Evolutionary conservation across 768 basidiomycete genomes (phyloP).

Genomic region (Mycena vulgaris): DNA sequence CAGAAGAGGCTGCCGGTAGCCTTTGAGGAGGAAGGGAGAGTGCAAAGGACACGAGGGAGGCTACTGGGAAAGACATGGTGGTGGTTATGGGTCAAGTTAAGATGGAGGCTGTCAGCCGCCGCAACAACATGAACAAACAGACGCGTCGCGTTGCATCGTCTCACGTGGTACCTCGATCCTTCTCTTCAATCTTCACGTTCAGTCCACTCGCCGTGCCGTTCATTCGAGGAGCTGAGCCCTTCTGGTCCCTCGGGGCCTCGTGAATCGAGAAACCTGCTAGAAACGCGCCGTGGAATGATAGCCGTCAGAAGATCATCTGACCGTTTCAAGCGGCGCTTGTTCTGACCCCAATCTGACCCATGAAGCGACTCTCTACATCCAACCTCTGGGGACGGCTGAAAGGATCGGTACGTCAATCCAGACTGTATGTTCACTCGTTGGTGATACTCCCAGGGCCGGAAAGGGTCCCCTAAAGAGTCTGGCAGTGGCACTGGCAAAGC

Average conservation of each 20-base stretch:
- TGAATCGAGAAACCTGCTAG: too few species aligned
- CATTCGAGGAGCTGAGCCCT: too few species aligned
- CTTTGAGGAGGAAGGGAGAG: not conserved
- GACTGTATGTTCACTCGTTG: not conserved
- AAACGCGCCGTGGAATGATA: too few species aligned
- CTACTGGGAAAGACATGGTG: not conserved
- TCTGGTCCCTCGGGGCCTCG: too few species aligned
- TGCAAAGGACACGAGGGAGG: not conserved
- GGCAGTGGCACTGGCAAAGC: not conserved
- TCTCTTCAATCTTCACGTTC: too few species aligned
- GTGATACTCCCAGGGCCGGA: not conserved
- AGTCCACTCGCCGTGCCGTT: too few species aligned
- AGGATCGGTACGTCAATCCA: not conserved
- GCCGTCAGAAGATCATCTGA: too few species aligned
- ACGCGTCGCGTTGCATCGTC: too few species aligned
- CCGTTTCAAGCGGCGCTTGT: too few species aligned
- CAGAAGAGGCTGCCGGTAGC: not conserved
- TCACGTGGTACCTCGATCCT: too few species aligned
- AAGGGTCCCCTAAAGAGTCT: too few species aligned
- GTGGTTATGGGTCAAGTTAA: not conserved
- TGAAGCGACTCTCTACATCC: not conserved
- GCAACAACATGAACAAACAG: not conserved
- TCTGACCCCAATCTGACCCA: not conserved
- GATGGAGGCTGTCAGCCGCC: constrained; percentile 9
- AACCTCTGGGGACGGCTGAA: not conserved